phyloP scores from a whole-genome alignment of 345 rosid species.

The Populus nigra region DNA sequence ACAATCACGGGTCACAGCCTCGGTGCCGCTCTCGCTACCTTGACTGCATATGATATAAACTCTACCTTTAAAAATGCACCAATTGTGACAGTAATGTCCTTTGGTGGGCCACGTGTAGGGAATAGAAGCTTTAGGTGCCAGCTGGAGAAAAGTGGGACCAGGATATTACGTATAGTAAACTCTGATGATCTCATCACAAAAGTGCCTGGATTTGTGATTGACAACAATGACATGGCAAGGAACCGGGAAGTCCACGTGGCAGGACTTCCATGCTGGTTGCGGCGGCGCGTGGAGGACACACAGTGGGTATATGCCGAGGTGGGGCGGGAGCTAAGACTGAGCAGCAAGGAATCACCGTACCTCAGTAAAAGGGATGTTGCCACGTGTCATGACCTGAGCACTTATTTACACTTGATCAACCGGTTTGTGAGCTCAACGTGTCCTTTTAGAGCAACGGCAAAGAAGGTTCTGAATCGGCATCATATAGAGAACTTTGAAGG shows the following conservation, averaged over 20 bases:
- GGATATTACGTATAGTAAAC: constrained; percentile 23
- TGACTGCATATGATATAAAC: constrained; percentile 50
- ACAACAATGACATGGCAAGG: not conserved
- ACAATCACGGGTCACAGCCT: constrained; percentile 93
- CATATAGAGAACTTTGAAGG: not conserved
- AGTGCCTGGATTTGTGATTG: constrained; percentile 30
- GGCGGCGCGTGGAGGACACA: constrained; percentile 52
- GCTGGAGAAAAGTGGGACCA: constrained; percentile 21
- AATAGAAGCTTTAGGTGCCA: constrained; percentile 18
- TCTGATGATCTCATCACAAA: constrained; percentile 31
- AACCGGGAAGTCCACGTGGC: not conserved
- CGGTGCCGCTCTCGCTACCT: constrained; percentile 84
- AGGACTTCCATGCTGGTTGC: constrained; percentile 53
- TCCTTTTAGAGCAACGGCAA: constrained; percentile 58
- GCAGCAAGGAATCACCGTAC: constrained; percentile 67
- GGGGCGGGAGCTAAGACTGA: constrained; percentile 66
- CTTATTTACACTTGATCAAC: constrained; percentile 64
- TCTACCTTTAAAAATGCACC: not conserved
- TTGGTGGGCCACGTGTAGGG: constrained; percentile 36
- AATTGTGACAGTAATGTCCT: constrained; percentile 20
- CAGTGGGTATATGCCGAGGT: constrained; percentile 81
- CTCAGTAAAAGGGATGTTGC: constrained; percentile 51
- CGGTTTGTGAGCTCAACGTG: constrained; percentile 74
- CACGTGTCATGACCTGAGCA: constrained; percentile 81
- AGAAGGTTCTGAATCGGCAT: constrained; percentile 30